Evolutionary conservation across 805 yeast genomes (phyloP).

Genomic region (Kuraishia molischiana): DNA sequence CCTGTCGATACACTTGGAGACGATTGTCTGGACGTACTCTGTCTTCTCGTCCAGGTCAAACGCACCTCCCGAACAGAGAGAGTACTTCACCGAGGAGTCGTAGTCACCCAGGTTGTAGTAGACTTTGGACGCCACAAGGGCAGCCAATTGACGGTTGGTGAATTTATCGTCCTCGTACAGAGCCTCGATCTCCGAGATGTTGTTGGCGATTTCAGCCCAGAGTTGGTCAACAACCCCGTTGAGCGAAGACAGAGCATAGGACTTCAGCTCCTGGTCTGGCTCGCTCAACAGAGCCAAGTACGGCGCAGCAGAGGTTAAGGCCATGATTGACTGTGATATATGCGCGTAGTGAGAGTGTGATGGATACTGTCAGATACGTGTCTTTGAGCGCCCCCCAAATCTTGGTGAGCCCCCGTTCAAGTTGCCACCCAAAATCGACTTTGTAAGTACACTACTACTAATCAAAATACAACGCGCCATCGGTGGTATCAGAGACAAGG

Average conservation of each 20-base stretch:
- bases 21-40: constrained; percentile 90
- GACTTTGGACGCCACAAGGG: constrained; percentile 84
- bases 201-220: constrained; percentile 97
- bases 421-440: too few relatives aligned
- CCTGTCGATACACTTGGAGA: constrained; percentile 82
- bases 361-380: too few relatives aligned
- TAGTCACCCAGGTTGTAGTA: constrained; percentile 90
- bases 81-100: constrained; percentile 81
- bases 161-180: constrained; percentile 78
- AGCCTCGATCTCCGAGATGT: constrained; percentile 80
- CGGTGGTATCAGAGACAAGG: too few relatives aligned
- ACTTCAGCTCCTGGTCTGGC: constrained; percentile 64
- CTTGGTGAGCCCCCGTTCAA: too few relatives aligned
- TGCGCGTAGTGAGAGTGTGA: too few relatives aligned
- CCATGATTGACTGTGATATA: neutral
- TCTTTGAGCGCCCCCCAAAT: too few relatives aligned
- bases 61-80: constrained; percentile 73
- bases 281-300: constrained; percentile 84
- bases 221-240: constrained; percentile 79
- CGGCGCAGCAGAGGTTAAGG: constrained; percentile 73
- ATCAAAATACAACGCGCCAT: too few relatives aligned
- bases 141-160: constrained; percentile 74
- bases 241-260: constrained; percentile 77
- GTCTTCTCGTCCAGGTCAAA: constrained; percentile 67
- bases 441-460: too few relatives aligned